These are phyloP conservation scores for Raphanus sativus DNA, from an alignment of 345 rosid species.

Conservation along the genomic window DNA sequence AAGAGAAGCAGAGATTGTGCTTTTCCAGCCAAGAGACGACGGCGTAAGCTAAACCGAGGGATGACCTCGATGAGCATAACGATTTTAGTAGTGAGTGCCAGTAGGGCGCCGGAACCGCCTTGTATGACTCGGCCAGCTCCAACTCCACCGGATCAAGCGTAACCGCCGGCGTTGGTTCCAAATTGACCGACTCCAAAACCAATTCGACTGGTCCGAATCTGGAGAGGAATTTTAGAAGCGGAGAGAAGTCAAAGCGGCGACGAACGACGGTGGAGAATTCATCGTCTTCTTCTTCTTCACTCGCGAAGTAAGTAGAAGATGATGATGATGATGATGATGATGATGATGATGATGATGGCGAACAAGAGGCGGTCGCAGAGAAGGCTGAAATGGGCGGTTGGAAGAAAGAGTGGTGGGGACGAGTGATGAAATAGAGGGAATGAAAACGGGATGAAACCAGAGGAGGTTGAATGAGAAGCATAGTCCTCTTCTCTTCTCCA, in stretches of 20 bases:
- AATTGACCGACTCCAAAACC: constrained; percentile 25
- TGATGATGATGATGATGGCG: not conserved
- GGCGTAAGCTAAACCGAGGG: constrained; percentile 64
- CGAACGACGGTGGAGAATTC: constrained; percentile 51
- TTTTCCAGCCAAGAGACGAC: constrained; percentile 86
- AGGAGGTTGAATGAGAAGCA: constrained; percentile 55
- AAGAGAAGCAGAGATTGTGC: constrained; percentile 93
- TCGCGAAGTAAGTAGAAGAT: constrained; percentile 19
- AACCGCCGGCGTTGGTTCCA: constrained; percentile 42
- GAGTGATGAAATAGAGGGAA: constrained; percentile 39
- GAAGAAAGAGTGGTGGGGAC: constrained; percentile 42
- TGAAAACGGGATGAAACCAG: constrained; percentile 53
- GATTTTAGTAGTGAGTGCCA: constrained; percentile 88
- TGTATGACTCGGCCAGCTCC: constrained; percentile 72
- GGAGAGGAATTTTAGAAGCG: constrained; percentile 71
- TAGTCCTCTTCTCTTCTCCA: constrained; percentile 30
- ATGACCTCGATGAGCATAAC: constrained; percentile 55
- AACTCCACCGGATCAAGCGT: constrained; percentile 64
- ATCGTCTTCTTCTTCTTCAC: constrained; percentile 31
- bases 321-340: constrained; percentile 25
- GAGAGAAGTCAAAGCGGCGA: constrained; percentile 83
- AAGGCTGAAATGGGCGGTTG: constrained; percentile 34
- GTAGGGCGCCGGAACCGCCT: constrained; percentile 80
- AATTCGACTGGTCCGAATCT: constrained; percentile 32
- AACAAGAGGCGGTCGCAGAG: constrained; percentile 33